Base-by-base conservation (phyloP, 2,329 filamentous ascomycete genomes). In the Bipolaris oryzae region DNA sequence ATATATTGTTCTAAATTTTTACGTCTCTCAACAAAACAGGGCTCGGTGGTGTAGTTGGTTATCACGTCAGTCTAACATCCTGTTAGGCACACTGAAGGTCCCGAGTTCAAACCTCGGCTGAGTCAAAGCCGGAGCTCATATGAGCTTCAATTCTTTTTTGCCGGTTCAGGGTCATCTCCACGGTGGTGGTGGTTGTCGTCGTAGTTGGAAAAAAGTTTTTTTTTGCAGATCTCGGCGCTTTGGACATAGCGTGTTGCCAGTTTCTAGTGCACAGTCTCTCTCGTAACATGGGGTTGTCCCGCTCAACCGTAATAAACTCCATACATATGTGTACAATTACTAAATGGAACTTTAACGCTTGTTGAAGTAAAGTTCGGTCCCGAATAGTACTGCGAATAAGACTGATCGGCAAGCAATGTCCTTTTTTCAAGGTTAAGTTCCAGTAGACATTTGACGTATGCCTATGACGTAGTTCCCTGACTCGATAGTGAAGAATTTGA, bases 51-150 rank as follows among this genome's bases (percentile, higher is more conserved):
- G 76, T 78, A 78, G 76, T 77, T 77, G 76, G 75, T 78, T 77
- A 77, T 77, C 75, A 78, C 76, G 74, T 77, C 71, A 77, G 76
- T 78, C 75, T 77, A 77, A 78, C 76, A 78, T n/a, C 5, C 34
- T 23, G 50, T 46, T 56, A 49, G 39, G 31, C 34, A 54, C 53
- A 56, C 54, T 56, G 54, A 56, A 56, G 54, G 54, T 49, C 37
- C 60, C 50, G 58, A 61, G 61, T 63, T 63, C 61, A 61, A 63
- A 57, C 60, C 61, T 61, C 58, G 50, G 61, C 55, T 60, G 58
- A 63, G 60, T 59, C 45, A 48, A 48, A 48, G 45, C 45, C 45
- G 45, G 45, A 48, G 45, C 45, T 48, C 21, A 1, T 15, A 11
- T 48, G 34, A 48, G 45, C 45, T 48, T 7, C 34, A 48, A 35